Conservation (phyloP, 108 stramenopile genomes). For the Nannochloropsis salina region DNA sequence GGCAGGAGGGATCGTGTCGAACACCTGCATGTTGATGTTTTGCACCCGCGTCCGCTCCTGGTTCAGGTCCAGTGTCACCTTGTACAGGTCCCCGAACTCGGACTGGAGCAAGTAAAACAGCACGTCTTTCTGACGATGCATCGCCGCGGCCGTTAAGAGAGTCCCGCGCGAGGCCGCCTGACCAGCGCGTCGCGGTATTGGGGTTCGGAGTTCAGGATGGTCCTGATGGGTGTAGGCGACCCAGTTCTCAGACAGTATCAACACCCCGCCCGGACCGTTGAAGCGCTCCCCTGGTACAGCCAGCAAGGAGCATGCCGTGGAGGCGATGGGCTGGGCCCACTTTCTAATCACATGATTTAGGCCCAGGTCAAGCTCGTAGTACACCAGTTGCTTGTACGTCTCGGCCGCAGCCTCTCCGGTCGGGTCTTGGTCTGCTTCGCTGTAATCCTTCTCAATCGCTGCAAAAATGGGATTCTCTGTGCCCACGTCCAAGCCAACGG, state of each 20-base stretch:
- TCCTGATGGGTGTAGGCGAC: conserved; percentile 82
- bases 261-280: conserved; percentile 83
- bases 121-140: conserved; percentile 81
- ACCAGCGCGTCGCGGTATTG: conserved; percentile 70
- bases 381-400: conserved; percentile 70
- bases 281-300: conserved; percentile 78
- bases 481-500: conserved; percentile 87
- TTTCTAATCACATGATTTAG: conserved; percentile 94
- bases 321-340: conserved; percentile 58
- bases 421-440: conserved; percentile 65
- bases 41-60: conserved; percentile 40
- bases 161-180: conserved; percentile 67
- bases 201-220: conserved; percentile 58
- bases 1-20: conserved; percentile 83
- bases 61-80: conserved; percentile 57
- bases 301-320: conserved; percentile 73
- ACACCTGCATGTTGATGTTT: conserved; percentile 56
- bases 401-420: conserved; percentile 51
- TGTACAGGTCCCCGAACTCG: conserved; percentile 94
- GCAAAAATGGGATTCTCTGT: conserved; percentile 98
- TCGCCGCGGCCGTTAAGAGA: conserved; percentile 68
- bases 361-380: conserved; percentile 96
- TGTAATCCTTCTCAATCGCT: conserved; percentile 84
- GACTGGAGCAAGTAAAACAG: conserved; percentile 90
- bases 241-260: conserved; percentile 90